These are phyloP conservation scores for Kodamaea neixiangensis DNA, from an alignment of 805 yeast genomes.

Conservation along the genomic window DNA sequence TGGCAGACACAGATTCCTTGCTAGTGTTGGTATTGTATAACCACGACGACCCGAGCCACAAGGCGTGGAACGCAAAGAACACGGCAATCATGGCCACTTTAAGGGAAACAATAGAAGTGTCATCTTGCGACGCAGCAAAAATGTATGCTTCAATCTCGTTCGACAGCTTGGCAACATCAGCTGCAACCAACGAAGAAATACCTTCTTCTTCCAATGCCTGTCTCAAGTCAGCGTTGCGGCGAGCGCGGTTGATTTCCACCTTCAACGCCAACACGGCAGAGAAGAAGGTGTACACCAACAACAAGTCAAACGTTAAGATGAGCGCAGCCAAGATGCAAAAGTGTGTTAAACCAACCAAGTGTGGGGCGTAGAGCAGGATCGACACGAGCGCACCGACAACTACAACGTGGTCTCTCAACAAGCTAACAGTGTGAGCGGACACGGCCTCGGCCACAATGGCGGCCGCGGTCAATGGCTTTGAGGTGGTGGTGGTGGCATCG, in stretches of 20 bases:
- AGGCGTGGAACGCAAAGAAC: conserved; percentile 63
- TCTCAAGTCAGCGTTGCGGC: conserved; percentile 74
- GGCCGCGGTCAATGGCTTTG: conserved; percentile 22
- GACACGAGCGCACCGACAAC: conserved; percentile 70
- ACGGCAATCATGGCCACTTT: conserved; percentile 61
- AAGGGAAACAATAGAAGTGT: conserved; percentile 46
- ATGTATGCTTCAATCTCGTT: conserved; percentile 21
- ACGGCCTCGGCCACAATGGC: conserved; percentile 45
- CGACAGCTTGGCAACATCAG: conserved; percentile 53
- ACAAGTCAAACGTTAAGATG: conserved; percentile 67
- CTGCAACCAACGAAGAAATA: conserved; percentile 68
- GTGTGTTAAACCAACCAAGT: conserved; percentile 71
- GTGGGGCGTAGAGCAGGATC: conserved; percentile 65
- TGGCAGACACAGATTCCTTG: conserved; percentile 5
- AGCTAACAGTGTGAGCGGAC: conserved; percentile 45
- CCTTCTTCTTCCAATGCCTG: conserved; percentile 93
- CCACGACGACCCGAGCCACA: conserved; percentile 74
- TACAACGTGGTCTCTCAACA: conserved; percentile 74
- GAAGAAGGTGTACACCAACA: conserved; percentile 77
- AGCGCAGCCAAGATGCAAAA: conserved; percentile 76
- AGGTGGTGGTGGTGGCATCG: conserved; percentile 14
- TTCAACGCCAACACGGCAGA: conserved; percentile 83
- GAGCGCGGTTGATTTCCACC: conserved; percentile 83
- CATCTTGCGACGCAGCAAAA: conserved; percentile 20
- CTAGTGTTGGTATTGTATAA: conserved; percentile 37